phyloP scores from a whole-genome alignment of 1,284 basidiomycete species.

The Apiotrichum veenhuisii region DNA sequence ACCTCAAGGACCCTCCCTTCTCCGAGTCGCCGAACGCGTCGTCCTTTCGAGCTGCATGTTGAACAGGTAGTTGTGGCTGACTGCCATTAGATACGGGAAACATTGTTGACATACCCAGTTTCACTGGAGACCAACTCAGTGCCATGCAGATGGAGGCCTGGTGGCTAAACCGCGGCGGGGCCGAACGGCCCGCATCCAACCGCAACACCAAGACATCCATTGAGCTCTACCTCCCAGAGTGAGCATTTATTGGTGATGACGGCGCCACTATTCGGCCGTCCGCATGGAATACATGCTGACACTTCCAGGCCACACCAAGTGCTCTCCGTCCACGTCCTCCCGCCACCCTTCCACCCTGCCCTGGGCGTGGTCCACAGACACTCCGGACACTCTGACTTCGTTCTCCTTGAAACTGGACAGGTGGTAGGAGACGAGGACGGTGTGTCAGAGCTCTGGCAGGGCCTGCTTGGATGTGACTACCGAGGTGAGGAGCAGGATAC shows the following conservation, averaged over 20 bases:
- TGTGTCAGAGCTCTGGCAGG: slow-evolving; percentile 31
- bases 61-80: slow-evolving; percentile 38
- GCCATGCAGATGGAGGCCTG: slow-evolving; percentile 33
- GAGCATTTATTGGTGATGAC: slow-evolving; percentile 6
- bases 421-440: slow-evolving; percentile 37
- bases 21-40: slow-evolving; percentile 24
- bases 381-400: slow-evolving; percentile 24
- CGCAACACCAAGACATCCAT: neutral
- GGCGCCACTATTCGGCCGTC: neutral
- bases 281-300: neutral
- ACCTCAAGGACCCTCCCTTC: neutral
- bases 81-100: too few species aligned
- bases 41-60: slow-evolving; percentile 30
- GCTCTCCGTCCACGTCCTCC: slow-evolving; percentile 27
- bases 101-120: slow-evolving; percentile 16
- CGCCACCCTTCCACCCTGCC: slow-evolving; percentile 18
- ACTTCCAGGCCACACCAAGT: slow-evolving; percentile 27
- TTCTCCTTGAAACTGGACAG: slow-evolving; percentile 38
- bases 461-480: slow-evolving; percentile 30
- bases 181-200: neutral
- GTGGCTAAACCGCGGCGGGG: slow-evolving; percentile 10
- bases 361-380: slow-evolving; percentile 31
- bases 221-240: slow-evolving; percentile 42
- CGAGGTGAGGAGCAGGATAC: slow-evolving; percentile 13
- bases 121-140: slow-evolving; percentile 26